These are phyloP conservation scores for Keqinozyma sinolaborantium DNA, from an alignment of 1,139 yeast genomes.

Conservation along the genomic window DNA sequence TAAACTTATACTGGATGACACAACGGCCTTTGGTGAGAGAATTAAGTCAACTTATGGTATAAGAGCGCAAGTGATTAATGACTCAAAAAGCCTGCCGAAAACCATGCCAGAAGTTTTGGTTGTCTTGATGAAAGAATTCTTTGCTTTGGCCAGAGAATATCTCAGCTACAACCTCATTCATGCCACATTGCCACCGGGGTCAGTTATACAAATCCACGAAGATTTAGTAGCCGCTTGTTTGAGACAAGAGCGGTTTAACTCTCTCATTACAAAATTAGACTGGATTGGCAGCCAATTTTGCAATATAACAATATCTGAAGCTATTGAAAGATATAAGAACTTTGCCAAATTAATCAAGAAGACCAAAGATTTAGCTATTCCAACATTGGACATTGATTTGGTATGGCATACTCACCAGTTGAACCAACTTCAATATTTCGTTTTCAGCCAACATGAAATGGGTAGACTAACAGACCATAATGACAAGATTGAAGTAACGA, in stretches of 20 bases:
- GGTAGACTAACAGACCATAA: constrained; percentile 13
- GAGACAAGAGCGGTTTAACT: constrained; percentile 29
- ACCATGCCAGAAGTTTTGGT: too few species aligned
- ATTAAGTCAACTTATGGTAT: too few species aligned
- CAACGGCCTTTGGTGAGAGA: too few species aligned
- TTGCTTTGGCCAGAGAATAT: not conserved
- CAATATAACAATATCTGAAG: constrained; percentile 15
- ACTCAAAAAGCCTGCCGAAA: too few species aligned
- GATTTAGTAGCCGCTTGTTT: constrained; percentile 31
- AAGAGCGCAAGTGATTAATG: too few species aligned
- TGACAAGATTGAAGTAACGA: constrained; percentile 14
- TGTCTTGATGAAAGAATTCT: not conserved
- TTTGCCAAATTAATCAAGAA: constrained; percentile 17
- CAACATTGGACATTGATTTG: constrained; percentile 38
- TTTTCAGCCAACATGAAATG: constrained; percentile 10
- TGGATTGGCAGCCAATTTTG: constrained; percentile 25
- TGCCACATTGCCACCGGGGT: not conserved
- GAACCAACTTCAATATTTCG: constrained; percentile 18
- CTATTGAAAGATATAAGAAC: constrained; percentile 20
- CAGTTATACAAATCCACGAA: constrained; percentile 15
- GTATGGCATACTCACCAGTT: constrained; percentile 42
- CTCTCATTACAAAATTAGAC: constrained; percentile 25
- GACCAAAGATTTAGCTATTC: constrained; percentile 19
- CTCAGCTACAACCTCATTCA: not conserved
- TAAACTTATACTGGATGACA: too few species aligned